Evolutionary conservation across 225 moss, liverwort and hornwort genomes (phyloP), one percentile per base, ranked within the genome.

Genomic region (Climacium dendroides): DNA sequence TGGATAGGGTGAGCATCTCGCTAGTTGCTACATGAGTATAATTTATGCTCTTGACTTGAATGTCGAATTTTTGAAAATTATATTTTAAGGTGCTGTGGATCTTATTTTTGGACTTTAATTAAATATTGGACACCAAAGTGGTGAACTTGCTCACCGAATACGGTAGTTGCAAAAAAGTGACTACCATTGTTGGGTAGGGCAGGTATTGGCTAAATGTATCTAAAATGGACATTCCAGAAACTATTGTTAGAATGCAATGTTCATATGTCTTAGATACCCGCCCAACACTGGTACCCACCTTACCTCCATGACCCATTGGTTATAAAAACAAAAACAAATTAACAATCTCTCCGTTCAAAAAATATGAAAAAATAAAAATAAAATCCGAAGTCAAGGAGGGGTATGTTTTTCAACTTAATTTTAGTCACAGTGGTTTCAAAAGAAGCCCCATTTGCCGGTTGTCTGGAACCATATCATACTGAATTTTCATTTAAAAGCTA

Each of bases 21-120:
- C 1, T 0, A 24, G 6, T 1, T 23, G 7, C 13, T 5, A 13
- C 23, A 37, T 23, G 37, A 4, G 7, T 7, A 5, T 5, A 10
- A 35, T 39, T 67, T 12, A n/a, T n/a, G n/a, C 8, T 12, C 2
- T 39, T 2, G 13, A 24, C 13, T 37, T 13, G 7, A 13, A 8
- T 66, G n/a, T 6, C 5, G 0, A 11, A 20, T n/a, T n/a, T 34
- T 35, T 20, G 11, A 19, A n/a, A 19, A 35, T 19, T n/a, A 2
- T 19, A 11, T n/a, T 66, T n/a, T 66, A n/a, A 19, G 20, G 19
- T 20, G 19, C 10, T n/a, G n/a, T 8, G 18, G 35, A 65, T 65
- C 35, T 64, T 34, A 5, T 19, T 69, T 14, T 14, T 39, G 41
- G 2, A 70, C 70, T 41, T 39, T 41, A 25, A 41, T 70, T 24